Conservation (phyloP, 1,284 basidiomycete species). For the Cystobasidium sp. region DNA sequence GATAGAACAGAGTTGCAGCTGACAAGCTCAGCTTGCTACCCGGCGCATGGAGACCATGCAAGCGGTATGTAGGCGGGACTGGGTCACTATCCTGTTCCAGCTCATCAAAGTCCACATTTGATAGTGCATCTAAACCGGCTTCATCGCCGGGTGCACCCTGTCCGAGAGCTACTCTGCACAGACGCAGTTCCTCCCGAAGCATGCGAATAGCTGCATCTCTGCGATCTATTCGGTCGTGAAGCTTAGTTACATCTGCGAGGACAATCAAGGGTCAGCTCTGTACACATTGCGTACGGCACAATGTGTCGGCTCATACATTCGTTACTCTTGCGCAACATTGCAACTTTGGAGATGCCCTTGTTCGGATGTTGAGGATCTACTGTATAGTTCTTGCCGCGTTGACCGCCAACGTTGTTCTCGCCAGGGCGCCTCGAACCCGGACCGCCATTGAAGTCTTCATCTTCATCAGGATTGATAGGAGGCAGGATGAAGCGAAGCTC, state of each 20-base stretch:
- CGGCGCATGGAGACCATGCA: constrained; percentile 28
- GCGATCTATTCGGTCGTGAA: constrained; percentile 78
- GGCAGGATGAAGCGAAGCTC: constrained; percentile 86
- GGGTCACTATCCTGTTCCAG: constrained; percentile 45
- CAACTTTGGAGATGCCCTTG: constrained; percentile 92
- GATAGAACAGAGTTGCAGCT: constrained; percentile 48
- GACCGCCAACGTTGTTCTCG: constrained; percentile 54
- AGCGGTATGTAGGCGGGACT: constrained; percentile 48
- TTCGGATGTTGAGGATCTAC: constrained; percentile 72
- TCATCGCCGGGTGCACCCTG: constrained; percentile 27
- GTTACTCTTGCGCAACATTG: constrained; percentile 85
- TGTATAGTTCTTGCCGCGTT: constrained; percentile 46
- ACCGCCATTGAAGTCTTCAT: constrained; percentile 44
- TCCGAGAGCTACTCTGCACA: constrained; percentile 30
- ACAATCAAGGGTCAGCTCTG: background rate
- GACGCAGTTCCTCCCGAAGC: constrained; percentile 61
- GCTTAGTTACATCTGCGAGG: constrained; percentile 64
- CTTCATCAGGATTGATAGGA: constrained; percentile 64
- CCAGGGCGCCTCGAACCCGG: constrained; percentile 47
- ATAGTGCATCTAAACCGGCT: constrained; percentile 24
- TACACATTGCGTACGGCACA: background rate
- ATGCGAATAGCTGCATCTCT: constrained; percentile 77
- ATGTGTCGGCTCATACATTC: constrained; percentile 61
- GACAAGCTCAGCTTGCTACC: constrained; percentile 53
- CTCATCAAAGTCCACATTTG: constrained; percentile 39